Evolutionary conservation across 1,139 yeast species (phyloP).

Genomic region (Magnusiomyces clavatus): DNA sequence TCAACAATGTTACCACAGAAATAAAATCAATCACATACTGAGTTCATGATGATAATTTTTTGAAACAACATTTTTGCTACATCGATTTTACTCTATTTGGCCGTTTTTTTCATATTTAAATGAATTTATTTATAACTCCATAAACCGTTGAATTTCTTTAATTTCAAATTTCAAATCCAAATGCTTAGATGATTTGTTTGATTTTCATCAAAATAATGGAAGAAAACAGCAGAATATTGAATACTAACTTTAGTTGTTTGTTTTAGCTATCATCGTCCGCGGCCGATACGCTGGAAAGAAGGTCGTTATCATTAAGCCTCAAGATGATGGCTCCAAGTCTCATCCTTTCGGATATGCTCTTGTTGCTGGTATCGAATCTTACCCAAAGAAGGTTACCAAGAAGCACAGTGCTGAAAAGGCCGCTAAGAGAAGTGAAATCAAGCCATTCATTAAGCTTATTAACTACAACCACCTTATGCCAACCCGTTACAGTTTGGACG

Average conservation of each 20-base stretch:
- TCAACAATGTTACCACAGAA: no score
- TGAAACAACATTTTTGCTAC: neutral
- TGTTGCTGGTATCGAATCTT: conserved; percentile 99
- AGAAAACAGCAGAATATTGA: conserved; percentile 10
- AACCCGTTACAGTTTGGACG: conserved; percentile 98
- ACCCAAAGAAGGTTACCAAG: conserved; percentile 96
- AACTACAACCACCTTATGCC: conserved; percentile 99
- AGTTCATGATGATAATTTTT: no score
- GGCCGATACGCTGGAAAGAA: conserved; percentile 99
- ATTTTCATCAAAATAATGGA: neutral
- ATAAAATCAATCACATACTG: no score
- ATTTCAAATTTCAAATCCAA: no score
- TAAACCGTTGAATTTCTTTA: no score
- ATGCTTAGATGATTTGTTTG: neutral
- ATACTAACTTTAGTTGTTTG: conserved; percentile 14
- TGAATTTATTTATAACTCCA: neutral
- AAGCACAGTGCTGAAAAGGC: conserved; percentile 93
- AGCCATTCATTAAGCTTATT: conserved; percentile 98
- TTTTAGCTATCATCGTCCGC: conserved; percentile 93
- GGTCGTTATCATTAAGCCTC: conserved; percentile 98
- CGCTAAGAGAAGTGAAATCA: conserved; percentile 95
- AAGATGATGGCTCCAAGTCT: conserved; percentile 97
- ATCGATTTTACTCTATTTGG: neutral
- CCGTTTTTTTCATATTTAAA: neutral
- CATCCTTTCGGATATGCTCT: conserved; percentile 99